Percentiles rank a stretch among this genome's conserved stretches.
Evolutionary conservation across 257 asterid species (phyloP).

Genomic region (Cruciata laevipes): DNA sequence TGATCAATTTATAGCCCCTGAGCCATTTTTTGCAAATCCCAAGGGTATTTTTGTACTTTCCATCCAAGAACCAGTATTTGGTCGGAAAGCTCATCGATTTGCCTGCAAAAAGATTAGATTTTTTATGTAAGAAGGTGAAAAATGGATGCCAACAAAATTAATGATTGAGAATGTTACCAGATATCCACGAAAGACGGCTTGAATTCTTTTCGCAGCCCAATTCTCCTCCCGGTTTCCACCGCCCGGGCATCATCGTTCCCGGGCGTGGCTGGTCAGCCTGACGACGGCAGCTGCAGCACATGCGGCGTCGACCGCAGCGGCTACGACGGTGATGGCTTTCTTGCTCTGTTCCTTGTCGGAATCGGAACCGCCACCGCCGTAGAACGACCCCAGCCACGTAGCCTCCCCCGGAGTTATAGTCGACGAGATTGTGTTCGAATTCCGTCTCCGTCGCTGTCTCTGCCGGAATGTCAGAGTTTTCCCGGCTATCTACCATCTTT

Average conservation of each 20-base stretch:
- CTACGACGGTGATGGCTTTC: slow-evolving; percentile 90
- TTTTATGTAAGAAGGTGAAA: not conserved
- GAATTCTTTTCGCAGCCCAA: slow-evolving; percentile 61
- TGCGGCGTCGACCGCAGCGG: slow-evolving; percentile 79
- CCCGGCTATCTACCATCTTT: slow-evolving; percentile 10
- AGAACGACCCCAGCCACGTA: slow-evolving; percentile 64
- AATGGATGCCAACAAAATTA: not conserved
- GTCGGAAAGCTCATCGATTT: no score
- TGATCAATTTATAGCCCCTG: no score
- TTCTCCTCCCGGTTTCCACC: slow-evolving; percentile 47
- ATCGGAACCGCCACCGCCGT: slow-evolving; percentile 17
- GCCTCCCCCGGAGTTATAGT: slow-evolving; percentile 78
- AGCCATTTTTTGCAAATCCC: no score
- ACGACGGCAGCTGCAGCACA: slow-evolving; percentile 75
- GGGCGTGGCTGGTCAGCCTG: slow-evolving; percentile 60
- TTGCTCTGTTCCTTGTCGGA: slow-evolving; percentile 58
- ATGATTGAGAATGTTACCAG: slow-evolving; percentile 32
- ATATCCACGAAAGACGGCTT: slow-evolving; percentile 58
- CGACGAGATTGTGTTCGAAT: slow-evolving; percentile 54
- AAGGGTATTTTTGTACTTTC: no score
- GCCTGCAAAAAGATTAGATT: slow-evolving; percentile 35
- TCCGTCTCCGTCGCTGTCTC: slow-evolving; percentile 17
- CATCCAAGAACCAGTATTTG: no score
- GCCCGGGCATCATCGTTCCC: slow-evolving; percentile 24
- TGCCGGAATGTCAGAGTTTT: slow-evolving; percentile 19